A percentile compares a stretch with the other conserved stretches of the same genome.
These are phyloP conservation scores for Lactarius tabidus DNA, from an alignment of 768 basidiomycete genomes.

Conservation along the genomic window DNA sequence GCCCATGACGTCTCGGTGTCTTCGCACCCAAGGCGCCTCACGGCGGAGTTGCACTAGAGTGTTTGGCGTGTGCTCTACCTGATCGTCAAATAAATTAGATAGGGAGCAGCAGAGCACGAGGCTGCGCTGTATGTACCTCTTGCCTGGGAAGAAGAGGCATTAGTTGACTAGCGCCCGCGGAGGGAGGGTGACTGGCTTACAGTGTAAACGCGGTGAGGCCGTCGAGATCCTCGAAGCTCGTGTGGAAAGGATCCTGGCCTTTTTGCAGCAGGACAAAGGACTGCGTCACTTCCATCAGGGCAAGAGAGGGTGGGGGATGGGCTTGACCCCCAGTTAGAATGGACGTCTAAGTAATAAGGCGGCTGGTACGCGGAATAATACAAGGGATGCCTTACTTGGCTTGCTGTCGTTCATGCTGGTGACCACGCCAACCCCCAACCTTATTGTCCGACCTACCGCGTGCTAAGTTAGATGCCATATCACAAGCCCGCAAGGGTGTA, in stretches of 20 bases:
- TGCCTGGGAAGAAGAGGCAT: conserved; percentile 16
- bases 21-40: conserved; percentile 61
- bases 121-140: conserved; percentile 14
- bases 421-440: conserved; percentile 10
- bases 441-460: conserved; percentile 4
- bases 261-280: conserved; percentile 57
- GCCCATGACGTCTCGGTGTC: conserved; percentile 71
- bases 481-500: neutral
- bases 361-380: conserved; percentile 11
- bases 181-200: conserved; percentile 40
- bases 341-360: conserved; percentile 7
- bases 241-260: conserved; percentile 58
- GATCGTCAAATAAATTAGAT: neutral
- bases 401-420: neutral
- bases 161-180: neutral
- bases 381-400: conserved; percentile 26
- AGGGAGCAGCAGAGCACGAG: neutral
- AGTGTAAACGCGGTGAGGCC: conserved; percentile 62
- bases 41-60: conserved; percentile 60
- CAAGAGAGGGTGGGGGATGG: conserved; percentile 14
- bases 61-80: conserved; percentile 59
- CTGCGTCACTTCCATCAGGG: conserved; percentile 32
- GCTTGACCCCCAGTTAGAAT: neutral
- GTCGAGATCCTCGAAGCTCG: conserved; percentile 60
- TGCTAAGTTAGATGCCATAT: neutral